Percentiles rank a stretch among this genome's conserved stretches.
phyloP scores from a whole-genome alignment of 2,329 filamentous ascomycete genomes.

The Orbilia brochopaga region DNA sequence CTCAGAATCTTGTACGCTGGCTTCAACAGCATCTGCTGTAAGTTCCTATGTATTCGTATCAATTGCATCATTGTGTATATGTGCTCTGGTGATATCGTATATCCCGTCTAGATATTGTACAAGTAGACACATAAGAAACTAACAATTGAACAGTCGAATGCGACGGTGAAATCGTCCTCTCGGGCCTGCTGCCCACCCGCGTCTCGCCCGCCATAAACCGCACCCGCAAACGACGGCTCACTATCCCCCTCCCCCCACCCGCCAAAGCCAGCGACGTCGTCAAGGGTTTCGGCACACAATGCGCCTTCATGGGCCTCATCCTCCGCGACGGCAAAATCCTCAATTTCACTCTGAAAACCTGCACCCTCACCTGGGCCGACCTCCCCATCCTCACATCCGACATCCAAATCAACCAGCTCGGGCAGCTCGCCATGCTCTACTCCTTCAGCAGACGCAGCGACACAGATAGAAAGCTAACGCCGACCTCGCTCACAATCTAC shows the following conservation, averaged over 20 bases:
- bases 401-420: conserved; percentile 25
- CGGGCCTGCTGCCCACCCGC: conserved; percentile 26
- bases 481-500: neutral
- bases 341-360: conserved; percentile 17
- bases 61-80: neutral
- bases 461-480: no score
- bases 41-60: neutral
- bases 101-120: no score
- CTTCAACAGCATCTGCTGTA: conserved; percentile 34
- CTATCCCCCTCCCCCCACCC: conserved; percentile 12
- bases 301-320: conserved; percentile 29
- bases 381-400: conserved; percentile 1
- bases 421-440: conserved; percentile 26
- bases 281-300: conserved; percentile 40
- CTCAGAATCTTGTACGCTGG: conserved; percentile 39
- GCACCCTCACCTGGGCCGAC: conserved; percentile 1
- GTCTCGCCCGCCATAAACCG: neutral
- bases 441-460: no score
- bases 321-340: conserved; percentile 19
- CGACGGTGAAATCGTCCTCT: conserved; percentile 30
- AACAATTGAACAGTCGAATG: conserved; percentile 29
- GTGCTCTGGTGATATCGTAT: neutral
- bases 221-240: conserved; percentile 10
- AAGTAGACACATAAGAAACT: conserved; percentile 11
- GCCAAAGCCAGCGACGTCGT: conserved; percentile 6